Base-by-base conservation (phyloP, 31 red algal genomes). In the Porphyra umbilicalis region DNA sequence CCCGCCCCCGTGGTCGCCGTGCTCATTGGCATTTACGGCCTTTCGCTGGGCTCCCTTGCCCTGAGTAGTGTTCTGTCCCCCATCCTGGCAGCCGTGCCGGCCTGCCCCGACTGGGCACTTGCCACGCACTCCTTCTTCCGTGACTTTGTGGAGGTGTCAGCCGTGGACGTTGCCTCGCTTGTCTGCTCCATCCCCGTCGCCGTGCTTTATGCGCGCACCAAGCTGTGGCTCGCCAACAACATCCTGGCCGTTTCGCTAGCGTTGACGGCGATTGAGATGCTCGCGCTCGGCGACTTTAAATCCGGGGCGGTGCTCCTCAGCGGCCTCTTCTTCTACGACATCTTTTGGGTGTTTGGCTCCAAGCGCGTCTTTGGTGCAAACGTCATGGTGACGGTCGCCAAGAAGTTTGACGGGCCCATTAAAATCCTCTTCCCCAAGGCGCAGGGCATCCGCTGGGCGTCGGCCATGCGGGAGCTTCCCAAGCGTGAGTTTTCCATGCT, bases 321-420 rank as follows among this genome's bases (percentile, higher is more conserved):
- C 77, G 94, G 94, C 46, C 87, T 97, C 0, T 97, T 97, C 84
- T 57, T 93, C 29, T 97, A 97, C 81, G 94, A 97, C 39, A 89
- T 94, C 16, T 97, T 97, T 76, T 97, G 94, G 94, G 94, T 97
- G 7, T 97, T 97, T 85, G 94, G 90, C 36, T 91, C 88, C 34
- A 92, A 93, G 77, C 88, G 83, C 35, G 85, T 98, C 1, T 94
- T 98, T 77, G 92, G 92, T 5, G 88, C 83, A 18, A 97, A 97
- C 67, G 94, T 97, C 39, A 97, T 97, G 94, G 94, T 97, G 11
- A 78, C 91, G 0, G 94, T 97, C 32, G 94, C 94, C 13, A 89
- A 90, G 80, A 82, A 87, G 38, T 93, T 97, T 39, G 87, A 93
- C 37, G 94, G 94, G 20, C 94, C 94, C 9, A 93, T 97, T 42